phyloP scores from a whole-genome alignment of 192 early-diverging fungal species.

The Coemansia sp. region DNA sequence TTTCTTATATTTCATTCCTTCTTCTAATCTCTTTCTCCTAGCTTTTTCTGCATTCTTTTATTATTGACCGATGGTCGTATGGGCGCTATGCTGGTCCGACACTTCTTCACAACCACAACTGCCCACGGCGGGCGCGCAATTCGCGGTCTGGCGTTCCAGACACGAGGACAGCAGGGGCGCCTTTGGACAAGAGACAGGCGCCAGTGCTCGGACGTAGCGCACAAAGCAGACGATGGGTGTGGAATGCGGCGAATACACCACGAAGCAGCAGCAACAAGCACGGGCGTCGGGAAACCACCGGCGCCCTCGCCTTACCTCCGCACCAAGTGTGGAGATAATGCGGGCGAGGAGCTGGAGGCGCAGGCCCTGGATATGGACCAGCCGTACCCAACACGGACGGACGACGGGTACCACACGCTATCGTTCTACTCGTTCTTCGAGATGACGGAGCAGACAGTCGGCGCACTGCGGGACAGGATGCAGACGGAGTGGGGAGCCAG shows the following conservation, averaged over 20 bases:
- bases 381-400: constrained; percentile 31
- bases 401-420: constrained; percentile 39
- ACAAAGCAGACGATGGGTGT: not conserved
- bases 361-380: constrained; percentile 39
- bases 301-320: constrained; percentile 40
- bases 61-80: not conserved
- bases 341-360: constrained; percentile 2
- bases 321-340: not conserved
- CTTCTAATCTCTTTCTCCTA: too few species aligned
- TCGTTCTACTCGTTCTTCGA: constrained; percentile 54
- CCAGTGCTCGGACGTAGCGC: not conserved
- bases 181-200: not conserved
- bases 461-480: constrained; percentile 22
- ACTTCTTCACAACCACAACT: not conserved
- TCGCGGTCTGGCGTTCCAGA: not conserved
- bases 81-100: not conserved
- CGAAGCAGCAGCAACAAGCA: not conserved
- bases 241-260: not conserved
- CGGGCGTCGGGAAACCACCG: not conserved
- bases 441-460: constrained; percentile 8
- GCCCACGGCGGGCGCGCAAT: too few species aligned
- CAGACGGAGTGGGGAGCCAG: constrained; percentile 31
- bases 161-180: not conserved
- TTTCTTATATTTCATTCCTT: not conserved
- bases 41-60: not conserved